Evolutionary conservation across 2,329 filamentous ascomycete genomes (phyloP), one percentile per base, ranked within the genome.

Genomic region (Paramyrothecium roridum): DNA sequence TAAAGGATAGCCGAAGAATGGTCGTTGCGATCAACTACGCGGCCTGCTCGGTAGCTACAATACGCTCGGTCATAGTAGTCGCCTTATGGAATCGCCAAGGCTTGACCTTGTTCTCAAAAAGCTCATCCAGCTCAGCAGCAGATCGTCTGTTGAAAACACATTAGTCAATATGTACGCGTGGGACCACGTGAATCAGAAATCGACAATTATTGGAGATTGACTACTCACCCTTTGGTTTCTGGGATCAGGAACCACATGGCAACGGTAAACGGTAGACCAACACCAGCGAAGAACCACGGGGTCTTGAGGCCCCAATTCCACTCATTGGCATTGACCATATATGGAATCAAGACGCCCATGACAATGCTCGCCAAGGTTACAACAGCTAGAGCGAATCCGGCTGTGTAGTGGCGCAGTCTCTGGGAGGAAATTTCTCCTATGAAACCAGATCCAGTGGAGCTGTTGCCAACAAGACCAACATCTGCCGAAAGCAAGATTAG

Each of bases 401-500:
- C 65, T 0, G 70, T 72, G 19, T 66, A 67, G 0, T 66, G 63
- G 0, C 70, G 66, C 3, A 73, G 60, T 3, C 70, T 65, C 16
- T 70, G 68, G 0, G 72, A 69, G 0, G 72, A 73, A 10, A 73
- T 71, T 54, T 74, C 74, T 34, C 63, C 67, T 37, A 68, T 64
- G 48, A 67, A 67, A 2, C 66, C 65, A 61, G 65, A 70, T 4
- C 66, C 66, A 1, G 64, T 63, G 1, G 63, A 63, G 7, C 61
- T 62, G 48, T 63, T 67, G 33, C 59, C 58, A 3, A 60, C 63
- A 33, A 65, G 53, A 2, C 62, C 65, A 20, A 65, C 58, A 46
- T 65, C 61, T 65, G 47, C 11, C n/a, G 6, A 43, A 17, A 43
- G 56, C 34, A 2, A 54, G 40, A 11, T 59, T 59, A 22, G 56